Evolutionary conservation across 805 yeast species (phyloP).

Genomic region (Ogataea sp.): DNA sequence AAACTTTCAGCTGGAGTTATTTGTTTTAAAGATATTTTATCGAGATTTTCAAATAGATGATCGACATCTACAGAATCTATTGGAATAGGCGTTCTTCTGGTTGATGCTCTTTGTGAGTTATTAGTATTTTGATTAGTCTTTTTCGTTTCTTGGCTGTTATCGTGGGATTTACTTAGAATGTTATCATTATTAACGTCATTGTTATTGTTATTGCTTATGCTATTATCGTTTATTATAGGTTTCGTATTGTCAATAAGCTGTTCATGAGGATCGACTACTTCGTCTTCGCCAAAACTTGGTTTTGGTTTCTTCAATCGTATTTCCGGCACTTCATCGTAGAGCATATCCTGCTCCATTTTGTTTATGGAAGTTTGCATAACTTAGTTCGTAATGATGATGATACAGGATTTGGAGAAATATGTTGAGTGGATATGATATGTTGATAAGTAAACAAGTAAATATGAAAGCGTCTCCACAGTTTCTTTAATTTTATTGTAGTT

Average conservation of each 20-base stretch:
- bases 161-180: background rate
- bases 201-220: background rate
- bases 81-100: conserved; percentile 2
- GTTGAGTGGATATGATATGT: too few species aligned
- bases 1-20: conserved; percentile 21
- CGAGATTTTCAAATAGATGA: conserved; percentile 19
- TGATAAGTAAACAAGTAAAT: too few species aligned
- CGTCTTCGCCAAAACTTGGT: background rate
- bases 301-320: background rate
- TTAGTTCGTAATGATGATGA: too few species aligned
- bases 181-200: background rate
- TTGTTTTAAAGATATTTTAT: conserved; percentile 12
- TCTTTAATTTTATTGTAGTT: too few species aligned
- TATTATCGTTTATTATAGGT: too few species aligned
- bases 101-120: background rate
- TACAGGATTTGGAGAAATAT: too few species aligned
- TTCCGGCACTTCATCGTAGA: background rate
- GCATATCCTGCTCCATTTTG: too few species aligned
- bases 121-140: background rate
- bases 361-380: too few species aligned
- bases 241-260: too few species aligned
- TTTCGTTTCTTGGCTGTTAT: too few species aligned
- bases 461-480: too few species aligned
- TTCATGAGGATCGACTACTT: too few species aligned
- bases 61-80: conserved; percentile 22